Base-by-base conservation (phyloP, 257 asterid species). In the Salvia hispanica region DNA sequence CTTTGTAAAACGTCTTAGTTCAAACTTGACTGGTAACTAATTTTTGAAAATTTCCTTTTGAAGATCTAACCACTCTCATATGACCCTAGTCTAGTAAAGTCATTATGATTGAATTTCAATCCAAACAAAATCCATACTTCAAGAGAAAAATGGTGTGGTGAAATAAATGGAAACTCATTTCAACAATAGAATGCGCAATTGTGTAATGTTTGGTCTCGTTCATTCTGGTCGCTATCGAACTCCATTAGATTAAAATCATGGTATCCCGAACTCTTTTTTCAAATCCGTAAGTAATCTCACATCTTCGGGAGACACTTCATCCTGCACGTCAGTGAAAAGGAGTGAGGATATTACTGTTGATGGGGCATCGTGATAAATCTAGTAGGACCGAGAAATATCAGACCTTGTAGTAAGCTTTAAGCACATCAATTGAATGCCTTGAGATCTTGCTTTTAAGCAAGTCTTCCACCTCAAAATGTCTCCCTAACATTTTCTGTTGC, bases 361-460 rank as follows among this genome's bases (percentile, higher is more conserved):
- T 39, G 31, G 31, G 31, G 31, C 31, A 2, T 25, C 31, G 31
- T 25, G 3, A 25, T 1, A 25, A 25, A 25, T 25, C 31, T 25
- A 73, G 44, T n/a, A 11, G 3, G 31, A 18, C 21, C 21, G 4
- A 53, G 7, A 9, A 52, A 15, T 37, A 3, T 25, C 54, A 64
- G 39, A 94, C 99, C 95, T 87, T 78, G 12, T 85, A 94, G 80
- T 91, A 88, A 74, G 81, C 85, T 78, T 91, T 91, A 31, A 94
- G 96, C 7, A 89, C 74, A 64, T 94, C 98, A 36, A 91, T 92
- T 18, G 99, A 94, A 79, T 72, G 78, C 79, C 99, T 83, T 45
- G 95, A 81, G 79, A 94, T 87, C 66, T 82, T 86, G 85, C 99
- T 94, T 72, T 91, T 95, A 43, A 94, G 98, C 90, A 91, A 96